phyloP scores from a whole-genome alignment of 345 rosid genomes.

The Heritiera littoralis region DNA sequence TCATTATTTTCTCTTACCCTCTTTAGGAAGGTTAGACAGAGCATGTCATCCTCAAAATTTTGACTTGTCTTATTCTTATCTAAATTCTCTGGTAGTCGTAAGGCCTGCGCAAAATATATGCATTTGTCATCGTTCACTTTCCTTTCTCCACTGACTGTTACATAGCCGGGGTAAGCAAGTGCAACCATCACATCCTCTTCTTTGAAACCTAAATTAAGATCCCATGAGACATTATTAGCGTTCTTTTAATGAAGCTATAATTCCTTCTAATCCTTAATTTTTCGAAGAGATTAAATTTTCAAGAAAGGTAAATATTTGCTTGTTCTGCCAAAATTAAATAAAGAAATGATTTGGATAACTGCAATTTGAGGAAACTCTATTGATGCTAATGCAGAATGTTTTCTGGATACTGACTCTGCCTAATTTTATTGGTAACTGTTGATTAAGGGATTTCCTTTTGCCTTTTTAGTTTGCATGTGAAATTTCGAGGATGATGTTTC shows the following conservation, averaged over 20 bases:
- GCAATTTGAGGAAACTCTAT: not conserved
- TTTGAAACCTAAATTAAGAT: constrained; percentile 36
- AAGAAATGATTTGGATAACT: not conserved
- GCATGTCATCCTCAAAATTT: constrained; percentile 35
- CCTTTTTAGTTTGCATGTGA: not conserved
- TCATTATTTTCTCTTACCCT: not conserved
- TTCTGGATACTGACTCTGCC: not conserved
- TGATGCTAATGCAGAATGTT: not conserved
- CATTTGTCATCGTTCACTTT: constrained; percentile 26
- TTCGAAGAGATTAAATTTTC: too few species aligned
- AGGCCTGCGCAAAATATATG: constrained; percentile 34
- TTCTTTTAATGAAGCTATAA: not conserved
- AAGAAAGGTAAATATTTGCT: too few species aligned
- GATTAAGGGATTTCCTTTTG: not conserved
- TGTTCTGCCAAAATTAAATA: not conserved
- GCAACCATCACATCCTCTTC: constrained; percentile 48
- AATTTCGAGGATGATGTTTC: not conserved
- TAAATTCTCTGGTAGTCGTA: constrained; percentile 35
- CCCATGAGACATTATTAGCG: not conserved
- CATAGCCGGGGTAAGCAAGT: constrained; percentile 24
- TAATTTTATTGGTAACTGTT: not conserved
- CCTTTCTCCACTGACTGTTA: constrained; percentile 48
- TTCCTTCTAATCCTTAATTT: not conserved
- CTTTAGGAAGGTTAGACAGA: constrained; percentile 44
- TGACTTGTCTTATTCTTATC: constrained; percentile 27